A percentile compares a stretch with the other conserved stretches of the same genome.
These are phyloP conservation scores for Carex scoparia DNA, from an alignment of 176 grass and related monocot genomes.

Conservation along the genomic window DNA sequence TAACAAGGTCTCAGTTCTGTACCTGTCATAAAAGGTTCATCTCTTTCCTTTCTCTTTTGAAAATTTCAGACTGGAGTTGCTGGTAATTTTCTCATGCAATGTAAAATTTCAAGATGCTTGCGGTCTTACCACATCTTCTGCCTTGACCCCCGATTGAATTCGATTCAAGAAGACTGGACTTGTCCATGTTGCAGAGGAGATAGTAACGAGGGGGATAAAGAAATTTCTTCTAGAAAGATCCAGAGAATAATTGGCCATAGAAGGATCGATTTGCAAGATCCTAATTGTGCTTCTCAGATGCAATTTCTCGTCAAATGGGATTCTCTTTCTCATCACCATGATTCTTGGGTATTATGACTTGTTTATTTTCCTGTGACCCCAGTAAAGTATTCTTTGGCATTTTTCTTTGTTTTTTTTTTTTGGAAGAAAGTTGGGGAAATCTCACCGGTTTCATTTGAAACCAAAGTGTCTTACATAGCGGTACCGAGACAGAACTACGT, in stretches of 20 bases:
- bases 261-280: constrained; percentile 31
- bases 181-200: constrained; percentile 35
- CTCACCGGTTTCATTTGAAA: background rate
- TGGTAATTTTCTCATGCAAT: constrained; percentile 34
- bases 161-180: constrained; percentile 14
- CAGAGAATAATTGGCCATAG: constrained; percentile 50
- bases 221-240: constrained; percentile 37
- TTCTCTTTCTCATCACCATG: constrained; percentile 60
- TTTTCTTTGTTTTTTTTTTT: background rate
- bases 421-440: background rate
- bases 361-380: background rate
- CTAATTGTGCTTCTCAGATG: constrained; percentile 30
- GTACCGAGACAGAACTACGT: background rate
- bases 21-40: background rate
- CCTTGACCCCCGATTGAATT: constrained; percentile 37
- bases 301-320: constrained; percentile 63
- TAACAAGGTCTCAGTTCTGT: background rate
- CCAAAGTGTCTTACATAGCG: background rate
- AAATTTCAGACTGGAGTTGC: constrained; percentile 42
- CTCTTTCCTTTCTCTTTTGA: background rate
- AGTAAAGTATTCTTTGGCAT: background rate
- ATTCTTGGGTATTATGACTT: constrained; percentile 48
- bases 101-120: constrained; percentile 43
- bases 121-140: constrained; percentile 43
- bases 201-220: background rate